Conservation (phyloP, 441 rosid genomes). For the Erodium chrysanthum region DNA sequence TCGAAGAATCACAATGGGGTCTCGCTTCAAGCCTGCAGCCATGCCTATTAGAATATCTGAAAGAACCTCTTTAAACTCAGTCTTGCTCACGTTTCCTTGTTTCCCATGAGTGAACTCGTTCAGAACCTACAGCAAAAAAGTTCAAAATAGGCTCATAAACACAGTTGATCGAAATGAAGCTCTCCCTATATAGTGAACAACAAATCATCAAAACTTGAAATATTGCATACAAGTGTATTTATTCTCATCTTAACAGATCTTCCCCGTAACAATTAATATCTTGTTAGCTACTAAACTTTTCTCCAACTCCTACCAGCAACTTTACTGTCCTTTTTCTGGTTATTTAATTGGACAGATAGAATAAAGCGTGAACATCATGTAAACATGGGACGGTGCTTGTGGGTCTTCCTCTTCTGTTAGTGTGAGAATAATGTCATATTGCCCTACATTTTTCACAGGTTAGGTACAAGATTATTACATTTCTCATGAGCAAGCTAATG, state of each 20-base stretch:
- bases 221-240: neutral
- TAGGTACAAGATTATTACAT: conserved; percentile 16
- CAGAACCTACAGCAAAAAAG: conserved; percentile 37
- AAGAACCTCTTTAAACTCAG: conserved; percentile 72
- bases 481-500: neutral
- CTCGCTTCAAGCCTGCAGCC: conserved; percentile 94
- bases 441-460: conserved; percentile 9
- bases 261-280: neutral
- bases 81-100: conserved; percentile 63
- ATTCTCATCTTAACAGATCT: neutral
- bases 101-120: conserved; percentile 79
- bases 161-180: neutral
- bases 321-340: neutral
- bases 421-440: conserved; percentile 3
- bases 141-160: neutral
- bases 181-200: neutral
- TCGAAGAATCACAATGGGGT: conserved; percentile 86
- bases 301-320: neutral
- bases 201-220: neutral
- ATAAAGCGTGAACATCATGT: neutral
- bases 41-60: conserved; percentile 80
- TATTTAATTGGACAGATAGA: neutral
- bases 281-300: neutral
- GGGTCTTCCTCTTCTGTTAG: conserved; percentile 1
- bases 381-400: neutral